Evolutionary conservation across 108 stramenopile species (phyloP), one percentile per base, ranked within the genome.

Genomic region (Pseudonitzschia pungens): DNA sequence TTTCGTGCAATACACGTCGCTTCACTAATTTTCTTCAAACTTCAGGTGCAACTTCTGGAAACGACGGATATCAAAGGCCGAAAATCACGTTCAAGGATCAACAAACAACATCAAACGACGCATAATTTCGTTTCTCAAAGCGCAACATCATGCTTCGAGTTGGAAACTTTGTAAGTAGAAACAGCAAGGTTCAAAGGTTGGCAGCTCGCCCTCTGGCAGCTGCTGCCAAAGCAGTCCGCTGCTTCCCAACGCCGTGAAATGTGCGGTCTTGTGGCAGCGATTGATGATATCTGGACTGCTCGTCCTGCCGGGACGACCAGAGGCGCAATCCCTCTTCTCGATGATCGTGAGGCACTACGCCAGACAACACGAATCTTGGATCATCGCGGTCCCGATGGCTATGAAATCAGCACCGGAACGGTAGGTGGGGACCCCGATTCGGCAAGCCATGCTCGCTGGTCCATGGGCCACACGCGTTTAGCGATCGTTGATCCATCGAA

Each of bases 401-500:
- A 51, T 40, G 82, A 83, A 9, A 70, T 74, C 27, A 62, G 66
- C 50, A 40, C 71, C 50, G 81, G 84, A n/a, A 73, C 65, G 26
- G 56, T 83, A 41, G 79, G 72, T 12, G 44, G 32, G 11, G 28
- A 55, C 32, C 18, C 64, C n/a, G 75, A 69, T 40, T 67, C 65
- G 27, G 20, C 29, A 29, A 36, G 60, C 40, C 67, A 63, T 56
- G 69, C 70, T 40, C 75, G 69, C 18, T 82, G 81, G 81, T 64
- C 73, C 44, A 82, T 82, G 81, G 81, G 89, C 11, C 89, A 90
- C 73, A 81, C 81, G 20, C 85, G 89, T 45, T 74, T 90, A 43
- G 86, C 89, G 45, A 90, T 90, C 69, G 89, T 90, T 32, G 86
- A 87, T 76, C 89, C 89, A 0, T 63, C 72, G 64, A 77, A 74